Conservation (phyloP, 176 grass and related monocot species). For the Aegilops sharonensis region DNA sequence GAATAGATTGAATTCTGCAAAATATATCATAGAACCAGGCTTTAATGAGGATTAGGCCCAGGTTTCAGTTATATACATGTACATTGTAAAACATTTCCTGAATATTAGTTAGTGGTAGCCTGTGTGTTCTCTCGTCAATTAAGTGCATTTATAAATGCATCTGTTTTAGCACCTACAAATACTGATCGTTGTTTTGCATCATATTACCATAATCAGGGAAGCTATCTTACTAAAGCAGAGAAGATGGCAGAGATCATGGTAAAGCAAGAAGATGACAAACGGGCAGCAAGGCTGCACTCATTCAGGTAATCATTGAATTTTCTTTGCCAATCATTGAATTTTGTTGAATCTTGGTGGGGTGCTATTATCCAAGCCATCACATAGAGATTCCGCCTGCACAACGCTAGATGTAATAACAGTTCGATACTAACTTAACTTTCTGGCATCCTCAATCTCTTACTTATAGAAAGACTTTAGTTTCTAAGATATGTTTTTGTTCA, state of each 20-base stretch:
- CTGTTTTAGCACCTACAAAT: background rate
- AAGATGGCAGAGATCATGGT: conserved; percentile 66
- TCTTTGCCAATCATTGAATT: background rate
- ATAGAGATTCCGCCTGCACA: background rate
- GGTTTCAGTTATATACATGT: background rate
- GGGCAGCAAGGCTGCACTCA: conserved; percentile 73
- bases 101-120: conserved; percentile 2
- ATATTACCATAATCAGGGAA: conserved; percentile 49
- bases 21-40: background rate
- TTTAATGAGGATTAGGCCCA: background rate
- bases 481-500: background rate
- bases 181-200: background rate
- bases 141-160: conserved; percentile 9
- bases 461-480: background rate
- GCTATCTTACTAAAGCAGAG: conserved; percentile 71
- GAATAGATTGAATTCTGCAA: background rate
- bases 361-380: conserved; percentile 2
- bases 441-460: background rate
- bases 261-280: conserved; percentile 90
- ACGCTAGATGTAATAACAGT: background rate
- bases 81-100: conserved; percentile 8
- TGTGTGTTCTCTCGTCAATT: background rate
- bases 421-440: background rate
- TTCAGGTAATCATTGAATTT: conserved; percentile 47
- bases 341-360: conserved; percentile 2